Conservation (phyloP, 2,329 filamentous ascomycete species). For the Endocalyx cinctus region DNA sequence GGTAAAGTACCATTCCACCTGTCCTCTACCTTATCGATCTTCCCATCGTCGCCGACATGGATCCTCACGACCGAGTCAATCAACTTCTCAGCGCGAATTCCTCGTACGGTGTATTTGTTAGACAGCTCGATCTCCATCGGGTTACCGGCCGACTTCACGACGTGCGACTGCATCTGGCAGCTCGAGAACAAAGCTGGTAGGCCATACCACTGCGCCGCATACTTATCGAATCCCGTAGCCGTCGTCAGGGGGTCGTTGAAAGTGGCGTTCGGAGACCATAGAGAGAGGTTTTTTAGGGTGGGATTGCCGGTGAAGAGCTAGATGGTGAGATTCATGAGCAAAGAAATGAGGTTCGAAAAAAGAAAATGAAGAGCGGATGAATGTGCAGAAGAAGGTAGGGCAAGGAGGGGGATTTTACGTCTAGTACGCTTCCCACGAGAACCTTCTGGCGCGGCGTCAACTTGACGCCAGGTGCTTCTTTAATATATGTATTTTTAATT, state of each 20-base stretch:
- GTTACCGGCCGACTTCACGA: slow-evolving; percentile 51
- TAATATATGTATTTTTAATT: slow-evolving; percentile 52
- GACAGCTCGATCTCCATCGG: slow-evolving; percentile 50
- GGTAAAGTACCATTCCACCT: slow-evolving; percentile 32
- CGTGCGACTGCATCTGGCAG: slow-evolving; percentile 50
- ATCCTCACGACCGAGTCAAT: slow-evolving; percentile 29
- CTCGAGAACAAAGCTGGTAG: slow-evolving; percentile 53
- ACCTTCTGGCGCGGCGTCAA: slow-evolving; percentile 47
- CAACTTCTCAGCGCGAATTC: slow-evolving; percentile 26
- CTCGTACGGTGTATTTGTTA: slow-evolving; percentile 33
- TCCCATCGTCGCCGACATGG: slow-evolving; percentile 26
- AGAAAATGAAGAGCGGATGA: neutral
- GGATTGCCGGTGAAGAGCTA: slow-evolving; percentile 57
- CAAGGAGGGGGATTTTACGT: slow-evolving; percentile 30
- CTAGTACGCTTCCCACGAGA: slow-evolving; percentile 53
- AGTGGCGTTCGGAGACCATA: slow-evolving; percentile 54
- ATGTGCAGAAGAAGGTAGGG: neutral
- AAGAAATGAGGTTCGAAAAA: neutral
- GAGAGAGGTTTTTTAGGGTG: slow-evolving; percentile 51
- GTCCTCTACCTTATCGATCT: slow-evolving; percentile 32
- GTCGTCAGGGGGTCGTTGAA: slow-evolving; percentile 58
- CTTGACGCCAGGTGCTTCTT: slow-evolving; percentile 44
- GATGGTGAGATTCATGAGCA: neutral
- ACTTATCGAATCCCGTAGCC: slow-evolving; percentile 50
- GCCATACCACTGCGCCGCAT: slow-evolving; percentile 51